Base-by-base conservation (phyloP, 2,329 filamentous ascomycete species). In the Aspergillus intermedius region DNA sequence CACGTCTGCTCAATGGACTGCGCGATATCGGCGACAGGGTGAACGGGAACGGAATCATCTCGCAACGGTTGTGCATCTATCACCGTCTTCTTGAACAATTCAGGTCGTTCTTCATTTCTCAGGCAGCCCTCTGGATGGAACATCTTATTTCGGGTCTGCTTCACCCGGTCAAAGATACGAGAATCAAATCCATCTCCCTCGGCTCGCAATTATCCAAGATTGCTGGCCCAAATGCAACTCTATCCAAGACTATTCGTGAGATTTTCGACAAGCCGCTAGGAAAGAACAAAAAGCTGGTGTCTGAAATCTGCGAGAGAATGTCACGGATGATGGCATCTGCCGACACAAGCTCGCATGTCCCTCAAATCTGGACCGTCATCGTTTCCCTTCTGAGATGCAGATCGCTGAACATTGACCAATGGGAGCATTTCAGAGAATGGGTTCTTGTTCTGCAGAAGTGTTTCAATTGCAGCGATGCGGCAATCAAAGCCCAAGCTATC, bases 331-430 rank as follows among this genome's bases (percentile, higher is more conserved):
- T 85, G 55, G 60, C 72, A 4, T 70, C 72, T 22, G 79, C 82
- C 54, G 78, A 82, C 10, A 78, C 81, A 19, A 81, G 80, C 8
- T 67, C 76, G 0, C 76, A 81, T 35, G 90, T 95, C 0, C 91
- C 93, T 5, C 87, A 90, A 55, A 88, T 97, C 19, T 97, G 91
- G 91, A 86, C 87, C 50, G 80, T 89, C 32, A 75, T 95, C 2
- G 81, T 91, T 5, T 77, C 95, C 2, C 82, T 95, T 48, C 74
- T 96, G 43, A 82, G 86, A 46, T 74, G 69, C 52, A 70, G 82
- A 70, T 68, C 82, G 65, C 55, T 76, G 74, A 61, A 82, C 73
- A 55, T 83, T 64, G 71, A 79, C 22, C 67, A 73, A 34, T 97
- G 91, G 87, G 77, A 84, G 28, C 81, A 86, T 60, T 82, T 89